Base-by-base conservation (phyloP, 2,329 filamentous ascomycete species). In the Botrytis aclada region DNA sequence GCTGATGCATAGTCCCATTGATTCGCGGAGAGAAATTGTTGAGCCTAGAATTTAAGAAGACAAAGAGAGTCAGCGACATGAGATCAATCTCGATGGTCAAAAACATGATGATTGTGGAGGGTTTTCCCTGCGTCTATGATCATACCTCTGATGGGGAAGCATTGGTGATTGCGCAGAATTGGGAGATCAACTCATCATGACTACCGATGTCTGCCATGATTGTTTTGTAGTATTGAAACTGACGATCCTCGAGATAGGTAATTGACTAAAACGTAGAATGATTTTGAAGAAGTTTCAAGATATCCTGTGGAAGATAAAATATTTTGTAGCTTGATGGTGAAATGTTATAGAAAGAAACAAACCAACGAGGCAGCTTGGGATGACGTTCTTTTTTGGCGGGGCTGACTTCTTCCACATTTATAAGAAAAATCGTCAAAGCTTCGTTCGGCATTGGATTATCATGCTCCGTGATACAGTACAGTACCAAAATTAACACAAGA, bases 1-100 rank as follows among this genome's bases (percentile, higher is more conserved):
- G 91, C 91, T 16, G 85, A 83, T 76, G 87, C 85, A 61, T 93
- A 83, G 78, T 94, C 87, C 90, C 92, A 94, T 76, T 87, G 83
- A 78, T 87, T 89, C 51, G 87, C 86, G 34, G 85, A 84, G 12
- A 95, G 88, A 77, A 92, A 92, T 74, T 90, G 86, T 72, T 85
- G 85, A 64, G 92, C 92, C 92, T 94, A 72, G 41, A 73, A 75
- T 51, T 56, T 39, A 61, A 18, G 12, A 12, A n/a, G 8, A 16
- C 2, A 29, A 8, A n/a, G n/a, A 29, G 18, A 56, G 29, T 69
- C 34, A 69, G 65, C 37, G 47, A 66, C n/a, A 34, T 54, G n/a
- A 22, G 10, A 32, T 43, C 18, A 25, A 39, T 54, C 2, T n/a
- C 4, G 14, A 41, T 51, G 5, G 45, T 32, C 60, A 47, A 22